Percentiles rank a stretch among this genome's conserved stretches.
Conservation (phyloP, 2,329 filamentous ascomycete genomes). For the Leptographium galeiforme region DNA sequence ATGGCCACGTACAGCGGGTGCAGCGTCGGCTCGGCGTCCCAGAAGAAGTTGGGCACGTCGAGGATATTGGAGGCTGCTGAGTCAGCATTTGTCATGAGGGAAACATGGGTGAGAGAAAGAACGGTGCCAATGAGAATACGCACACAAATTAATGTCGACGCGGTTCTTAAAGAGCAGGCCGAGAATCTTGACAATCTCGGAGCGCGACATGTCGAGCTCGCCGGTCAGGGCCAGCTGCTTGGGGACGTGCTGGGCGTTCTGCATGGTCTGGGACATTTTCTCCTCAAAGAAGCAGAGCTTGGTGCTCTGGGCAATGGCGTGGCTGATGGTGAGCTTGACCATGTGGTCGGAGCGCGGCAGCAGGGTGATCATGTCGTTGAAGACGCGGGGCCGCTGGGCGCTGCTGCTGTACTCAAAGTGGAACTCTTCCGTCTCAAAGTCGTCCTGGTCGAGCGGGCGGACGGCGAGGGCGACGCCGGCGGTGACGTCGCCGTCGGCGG, state of each 20-base stretch:
- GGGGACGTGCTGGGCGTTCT: slow-evolving; percentile 81
- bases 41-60: slow-evolving; percentile 94
- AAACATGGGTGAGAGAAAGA: too few relatives aligned
- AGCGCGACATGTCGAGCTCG: slow-evolving; percentile 77
- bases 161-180: slow-evolving; percentile 84
- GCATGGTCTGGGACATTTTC: slow-evolving; percentile 88
- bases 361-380: slow-evolving; percentile 98
- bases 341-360: slow-evolving; percentile 86
- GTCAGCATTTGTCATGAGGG: too few relatives aligned
- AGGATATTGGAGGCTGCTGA: slow-evolving; percentile 76
- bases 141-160: slow-evolving; percentile 95
- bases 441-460: slow-evolving; percentile 69
- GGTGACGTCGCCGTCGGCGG: not conserved
- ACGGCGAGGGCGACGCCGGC: slow-evolving; percentile 55
- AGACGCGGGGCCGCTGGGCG: slow-evolving; percentile 78
- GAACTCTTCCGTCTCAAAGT: slow-evolving; percentile 96
- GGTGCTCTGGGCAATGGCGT: slow-evolving; percentile 93
- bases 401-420: slow-evolving; percentile 92
- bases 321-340: slow-evolving; percentile 96
- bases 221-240: slow-evolving; percentile 81
- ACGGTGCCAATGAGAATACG: too few relatives aligned
- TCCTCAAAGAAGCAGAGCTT: slow-evolving; percentile 95
- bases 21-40: slow-evolving; percentile 90
- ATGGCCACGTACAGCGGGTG: slow-evolving; percentile 90
- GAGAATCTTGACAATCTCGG: slow-evolving; percentile 84